phyloP scores from a whole-genome alignment of 2,329 filamentous ascomycete genomes.

The Berkeleyomyces basicola region DNA sequence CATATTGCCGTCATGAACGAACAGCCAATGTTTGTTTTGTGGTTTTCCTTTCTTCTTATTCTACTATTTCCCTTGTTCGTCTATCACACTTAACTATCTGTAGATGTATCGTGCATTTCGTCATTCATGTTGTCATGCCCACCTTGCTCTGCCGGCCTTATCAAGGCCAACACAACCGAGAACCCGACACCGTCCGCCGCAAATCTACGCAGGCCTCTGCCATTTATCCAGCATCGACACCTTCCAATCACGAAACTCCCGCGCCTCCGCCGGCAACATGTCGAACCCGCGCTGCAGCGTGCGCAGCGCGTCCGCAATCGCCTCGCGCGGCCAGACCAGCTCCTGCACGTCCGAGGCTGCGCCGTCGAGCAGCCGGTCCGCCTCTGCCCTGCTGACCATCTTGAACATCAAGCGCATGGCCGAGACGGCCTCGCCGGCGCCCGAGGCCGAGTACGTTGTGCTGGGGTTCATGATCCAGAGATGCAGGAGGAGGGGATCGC shows the following conservation, averaged over 20 bases:
- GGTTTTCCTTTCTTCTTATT: neutral
- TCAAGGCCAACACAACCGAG: neutral
- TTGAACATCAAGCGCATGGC: constrained; percentile 40
- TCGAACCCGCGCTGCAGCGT: constrained; percentile 31
- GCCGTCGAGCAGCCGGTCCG: constrained; percentile 32
- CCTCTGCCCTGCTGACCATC: constrained; percentile 26
- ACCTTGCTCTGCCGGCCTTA: neutral
- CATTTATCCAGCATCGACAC: constrained; percentile 46
- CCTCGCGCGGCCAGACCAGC: constrained; percentile 33
- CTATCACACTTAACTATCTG: neutral
- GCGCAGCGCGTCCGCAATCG: constrained; percentile 29
- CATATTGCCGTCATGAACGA: constrained; percentile 10
- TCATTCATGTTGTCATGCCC: no score
- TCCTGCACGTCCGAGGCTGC: constrained; percentile 42
- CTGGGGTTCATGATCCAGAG: constrained; percentile 41
- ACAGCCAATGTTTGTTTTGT: neutral
- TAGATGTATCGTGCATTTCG: neutral
- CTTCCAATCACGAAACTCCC: constrained; percentile 47
- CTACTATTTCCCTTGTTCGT: neutral
- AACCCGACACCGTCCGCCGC: neutral
- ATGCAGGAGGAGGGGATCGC: constrained; percentile 21
- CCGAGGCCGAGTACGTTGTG: constrained; percentile 33
- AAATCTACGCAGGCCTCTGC: neutral
- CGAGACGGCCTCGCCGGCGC: constrained; percentile 17
- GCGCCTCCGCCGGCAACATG: constrained; percentile 38